These are phyloP conservation scores for Gaertneriomyces sp. DNA, from an alignment of 192 early-diverging fungal genomes.

Conservation along the genomic window DNA sequence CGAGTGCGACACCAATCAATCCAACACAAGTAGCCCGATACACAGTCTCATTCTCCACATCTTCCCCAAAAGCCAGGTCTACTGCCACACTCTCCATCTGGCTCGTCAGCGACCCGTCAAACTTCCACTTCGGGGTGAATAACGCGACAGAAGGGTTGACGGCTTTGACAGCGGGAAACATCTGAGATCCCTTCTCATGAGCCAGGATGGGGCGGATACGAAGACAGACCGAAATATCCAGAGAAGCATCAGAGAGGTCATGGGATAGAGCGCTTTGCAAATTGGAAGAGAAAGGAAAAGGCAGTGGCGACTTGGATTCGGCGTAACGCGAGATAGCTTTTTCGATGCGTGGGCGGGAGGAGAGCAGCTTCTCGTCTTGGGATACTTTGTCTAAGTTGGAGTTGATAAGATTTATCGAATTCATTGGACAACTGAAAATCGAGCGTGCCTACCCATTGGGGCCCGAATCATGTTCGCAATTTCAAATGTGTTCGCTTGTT, in stretches of 20 bases:
- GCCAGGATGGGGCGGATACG: conserved; percentile 34
- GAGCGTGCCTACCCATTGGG: too few relatives aligned
- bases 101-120: conserved; percentile 7
- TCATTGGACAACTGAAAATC: too few relatives aligned
- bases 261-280: too few relatives aligned
- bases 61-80: conserved; percentile 30
- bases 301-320: too few relatives aligned
- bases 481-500: too few relatives aligned
- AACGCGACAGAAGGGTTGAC: conserved; percentile 10
- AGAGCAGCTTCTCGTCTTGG: too few relatives aligned
- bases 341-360: too few relatives aligned
- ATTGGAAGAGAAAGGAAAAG: too few relatives aligned
- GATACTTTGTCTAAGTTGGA: too few relatives aligned
- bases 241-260: background rate
- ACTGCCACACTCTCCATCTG: conserved; percentile 17
- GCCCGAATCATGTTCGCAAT: too few relatives aligned
- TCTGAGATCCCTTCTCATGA: conserved; percentile 20
- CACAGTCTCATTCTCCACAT: conserved; percentile 29
- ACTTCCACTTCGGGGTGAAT: conserved; percentile 21
- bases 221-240: conserved; percentile 20
- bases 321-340: too few relatives aligned
- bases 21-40: conserved; percentile 22
- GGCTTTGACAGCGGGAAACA: conserved; percentile 19
- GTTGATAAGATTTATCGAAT: too few relatives aligned
- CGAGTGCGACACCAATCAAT: conserved; percentile 35